A percentile compares a stretch with the other conserved stretches of the same genome.
phyloP scores from a whole-genome alignment of 2,329 filamentous ascomycete genomes.

The Blastomyces parvus region DNA sequence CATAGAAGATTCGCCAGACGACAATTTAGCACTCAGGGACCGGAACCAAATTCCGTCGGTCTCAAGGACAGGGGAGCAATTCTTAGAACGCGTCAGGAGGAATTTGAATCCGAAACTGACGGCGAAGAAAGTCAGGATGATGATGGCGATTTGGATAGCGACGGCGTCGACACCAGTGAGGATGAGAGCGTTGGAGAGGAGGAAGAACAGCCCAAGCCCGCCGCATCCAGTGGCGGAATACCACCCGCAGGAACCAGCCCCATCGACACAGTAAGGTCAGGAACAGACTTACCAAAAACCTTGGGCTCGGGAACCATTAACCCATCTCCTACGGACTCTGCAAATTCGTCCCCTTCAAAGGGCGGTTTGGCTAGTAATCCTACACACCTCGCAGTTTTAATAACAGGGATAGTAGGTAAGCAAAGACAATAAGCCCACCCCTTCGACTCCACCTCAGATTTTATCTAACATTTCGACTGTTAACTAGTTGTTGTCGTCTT shows the following conservation, averaged over 20 bases:
- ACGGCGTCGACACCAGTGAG: constrained; percentile 10
- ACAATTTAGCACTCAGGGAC: neutral
- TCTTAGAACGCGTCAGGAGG: neutral
- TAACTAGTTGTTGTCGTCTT: neutral
- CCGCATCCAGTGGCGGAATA: neutral
- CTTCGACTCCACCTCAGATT: neutral
- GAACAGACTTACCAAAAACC: neutral
- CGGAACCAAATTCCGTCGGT: neutral
- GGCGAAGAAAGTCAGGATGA: constrained; percentile 6
- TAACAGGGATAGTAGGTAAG: constrained; percentile 6
- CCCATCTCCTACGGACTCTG: neutral
- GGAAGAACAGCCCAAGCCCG: neutral
- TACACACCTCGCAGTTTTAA: constrained; percentile 8
- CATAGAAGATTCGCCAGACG: neutral
- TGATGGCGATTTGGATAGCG: neutral
- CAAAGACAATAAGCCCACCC: too few species aligned
- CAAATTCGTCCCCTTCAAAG: neutral
- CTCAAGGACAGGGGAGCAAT: neutral
- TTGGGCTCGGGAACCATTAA: neutral
- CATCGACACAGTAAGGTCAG: neutral
- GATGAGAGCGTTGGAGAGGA: constrained; percentile 5
- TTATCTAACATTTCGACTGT: neutral
- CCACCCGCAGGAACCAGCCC: neutral
- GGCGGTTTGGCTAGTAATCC: constrained; percentile 1
- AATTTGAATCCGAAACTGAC: neutral